Base-by-base conservation (phyloP, 2,329 filamentous ascomycete genomes). In the Monosporascus sp. region DNA sequence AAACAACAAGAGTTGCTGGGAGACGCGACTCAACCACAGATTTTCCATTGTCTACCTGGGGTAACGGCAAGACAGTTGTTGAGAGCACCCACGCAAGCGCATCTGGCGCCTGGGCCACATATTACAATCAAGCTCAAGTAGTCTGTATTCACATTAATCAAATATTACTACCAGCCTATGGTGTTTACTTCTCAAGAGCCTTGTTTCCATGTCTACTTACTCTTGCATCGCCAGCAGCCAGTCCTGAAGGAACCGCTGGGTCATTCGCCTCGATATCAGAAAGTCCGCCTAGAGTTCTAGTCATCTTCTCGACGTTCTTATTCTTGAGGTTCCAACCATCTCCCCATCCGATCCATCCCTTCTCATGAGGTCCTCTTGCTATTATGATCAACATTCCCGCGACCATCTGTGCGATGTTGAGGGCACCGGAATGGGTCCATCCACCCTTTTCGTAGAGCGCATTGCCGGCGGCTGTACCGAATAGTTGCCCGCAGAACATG, bases 401-500 rank as follows among this genome's bases (percentile, higher is more conserved):
- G 9, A 54, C 53, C 31, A 70, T 54, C 52, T 68, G 62, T 8
- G 64, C 67, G 24, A 70, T 61, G 48, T 63, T 68, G 17, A 66
- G 52, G 7, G 62, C 67, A 3, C 67, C 67, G 2, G 62, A 63
- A 35, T 59, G 57, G 5, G 60, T 64, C 68, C 68, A 70, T 1
- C 67, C 68, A 1, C 65, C 64, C 3, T 54, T 47, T 0, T 67
- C 67, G 44, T 70, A 70, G 0, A 70, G 56, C 9, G 58, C 54
- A 31, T 70, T 70, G 0, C 67, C 67, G 0, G 65, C 63, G 0
- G 64, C 62, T 0, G 67, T 70, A 0, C 68, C 67, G 15, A 66
- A 68, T 6, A 70, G 58, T 51, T 70, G 66, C 1, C 68, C 67
- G 27, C 58, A 61, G 50, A 70, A 70, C 0, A 63, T 67, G 41